Base-by-base conservation (phyloP, 192 early-diverging fungal species). In the Coemansia sp. region DNA sequence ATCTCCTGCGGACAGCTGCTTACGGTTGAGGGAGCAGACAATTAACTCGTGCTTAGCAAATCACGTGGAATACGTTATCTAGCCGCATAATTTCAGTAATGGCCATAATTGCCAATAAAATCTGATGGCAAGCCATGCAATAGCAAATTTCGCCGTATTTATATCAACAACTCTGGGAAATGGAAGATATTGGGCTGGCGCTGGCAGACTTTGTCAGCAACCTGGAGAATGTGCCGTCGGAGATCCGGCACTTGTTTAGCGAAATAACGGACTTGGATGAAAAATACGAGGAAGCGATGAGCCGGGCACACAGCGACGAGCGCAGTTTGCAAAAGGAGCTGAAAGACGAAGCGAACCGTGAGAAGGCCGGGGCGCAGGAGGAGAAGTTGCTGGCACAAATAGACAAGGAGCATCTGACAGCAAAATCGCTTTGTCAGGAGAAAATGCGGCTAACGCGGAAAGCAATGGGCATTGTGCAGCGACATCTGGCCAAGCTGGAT, bases 1-100 rank as follows among this genome's bases (percentile, higher is more conserved):
- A 86, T 89, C 81, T 78, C 80, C 30, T 89, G 86, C 50, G 83
- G 86, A 36, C 92, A 94, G 81, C 67, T 82, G 40, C 73, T 89
- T 31, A 52, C 70, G 1, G 56, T 60, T 26, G 45, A 67, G 45
- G 33, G 41, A 30, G 28, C 40, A 16, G 11, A 44, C 41, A 35
- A 36, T 26, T 31, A 16, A 52, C 50, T 16, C 33, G 3, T 13
- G 14, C 40, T 42, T 13, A 42, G 8, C 6, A 43, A 43, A 35
- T 35, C 33, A 35, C 33, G 33, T 35, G 33, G 33, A 35, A 35
- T 35, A 7, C 10, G 7, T 2, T 9, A 10, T 6, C 10, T 35
- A 35, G 10, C 6, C 33, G 6, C 6, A 35, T 35, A 35, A 35
- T 35, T 35, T 35, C 33, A 35, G 33, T 9, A 9, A 7, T 7